Conservation (phyloP, 2,329 filamentous ascomycete genomes). For the Aspergillus oerlinghausenensis region DNA sequence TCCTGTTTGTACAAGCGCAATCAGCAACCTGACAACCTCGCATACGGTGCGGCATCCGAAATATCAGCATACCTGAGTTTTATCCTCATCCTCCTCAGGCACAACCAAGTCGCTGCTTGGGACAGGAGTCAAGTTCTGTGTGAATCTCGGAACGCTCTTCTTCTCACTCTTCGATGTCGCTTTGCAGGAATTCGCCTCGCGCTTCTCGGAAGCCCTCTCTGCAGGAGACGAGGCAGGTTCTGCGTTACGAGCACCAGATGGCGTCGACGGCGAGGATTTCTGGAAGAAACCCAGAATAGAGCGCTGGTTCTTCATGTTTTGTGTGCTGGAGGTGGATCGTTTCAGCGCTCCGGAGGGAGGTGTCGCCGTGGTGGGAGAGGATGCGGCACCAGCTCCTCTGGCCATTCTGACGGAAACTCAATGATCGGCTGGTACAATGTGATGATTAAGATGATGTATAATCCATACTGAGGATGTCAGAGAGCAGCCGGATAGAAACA, state of each 20-base stretch:
- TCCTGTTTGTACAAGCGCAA: slow-evolving; percentile 28
- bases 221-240: slow-evolving; percentile 37
- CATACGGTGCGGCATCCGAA: slow-evolving; percentile 45
- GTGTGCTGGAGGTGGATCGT: slow-evolving; percentile 37
- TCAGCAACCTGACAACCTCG: slow-evolving; percentile 26
- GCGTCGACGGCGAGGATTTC: slow-evolving; percentile 50
- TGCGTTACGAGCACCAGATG: slow-evolving; percentile 22
- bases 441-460: not conserved
- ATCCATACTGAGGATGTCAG: not conserved
- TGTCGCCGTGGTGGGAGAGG: slow-evolving; percentile 33
- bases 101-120: slow-evolving; percentile 75
- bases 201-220: slow-evolving; percentile 29
- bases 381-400: slow-evolving; percentile 30
- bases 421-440: not conserved
- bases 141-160: slow-evolving; percentile 36
- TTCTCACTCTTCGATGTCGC: slow-evolving; percentile 44
- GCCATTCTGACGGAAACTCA: slow-evolving; percentile 28
- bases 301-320: slow-evolving; percentile 57
- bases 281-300: slow-evolving; percentile 79
- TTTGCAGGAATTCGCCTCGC: slow-evolving; percentile 25
- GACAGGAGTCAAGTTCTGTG: slow-evolving; percentile 61
- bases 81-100: slow-evolving; percentile 60
- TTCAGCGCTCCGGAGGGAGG: slow-evolving; percentile 35
- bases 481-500: not conserved
- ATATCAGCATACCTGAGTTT: slow-evolving; percentile 29